Evolutionary conservation across 2,329 filamentous ascomycete genomes (phyloP), one percentile per base, ranked within the genome.

Genomic region (Orbilia brochopaga): DNA sequence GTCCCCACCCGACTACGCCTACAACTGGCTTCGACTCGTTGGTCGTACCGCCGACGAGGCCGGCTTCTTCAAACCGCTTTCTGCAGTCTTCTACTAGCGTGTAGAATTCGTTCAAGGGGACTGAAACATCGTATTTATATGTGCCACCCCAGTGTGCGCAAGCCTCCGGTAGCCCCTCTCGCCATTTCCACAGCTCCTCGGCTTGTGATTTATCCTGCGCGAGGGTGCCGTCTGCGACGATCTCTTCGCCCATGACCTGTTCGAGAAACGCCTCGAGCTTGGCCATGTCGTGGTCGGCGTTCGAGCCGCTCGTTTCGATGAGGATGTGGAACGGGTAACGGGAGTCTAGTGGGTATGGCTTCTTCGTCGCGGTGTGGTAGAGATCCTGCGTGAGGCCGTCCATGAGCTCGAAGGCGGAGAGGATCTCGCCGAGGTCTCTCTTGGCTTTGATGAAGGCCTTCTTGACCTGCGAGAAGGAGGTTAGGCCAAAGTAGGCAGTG

Each of bases 101-200:
- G 81, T 99, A 99, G 77, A 99, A 86, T 75, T 96, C 88, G 11
- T 85, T 81, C 27, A 99, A 84, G 1, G 94, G 94, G 75, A 99
- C 96, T 5, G 94, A 97, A 32, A 99, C 84, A 78, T 99, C 94
- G 79, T 99, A 99, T 82, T 99, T 99, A 85, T 99, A 99, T 7
- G 94, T 92, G 50, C 92, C 94, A 67, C 94, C 95, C 81, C 90
- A 91, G 79, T 97, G 92, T 73, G 90, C 90, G 24, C 95, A 83
- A 51, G 88, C 88, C 81, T 99, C 94, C 0, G 92, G 88, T 76
- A 99, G 91, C 75, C 92, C 91, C 82, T 99, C 94, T 74, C 94
- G 87, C 87, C 92, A 97, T 69, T 86, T 84, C 94, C 94, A 99
- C 57, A 99, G 84, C 2, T 88, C 84, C 78, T 86, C 87, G 75